These are phyloP conservation scores for Artemisia tridentata DNA, from an alignment of 129 eudicot species.

Conservation along the genomic window DNA sequence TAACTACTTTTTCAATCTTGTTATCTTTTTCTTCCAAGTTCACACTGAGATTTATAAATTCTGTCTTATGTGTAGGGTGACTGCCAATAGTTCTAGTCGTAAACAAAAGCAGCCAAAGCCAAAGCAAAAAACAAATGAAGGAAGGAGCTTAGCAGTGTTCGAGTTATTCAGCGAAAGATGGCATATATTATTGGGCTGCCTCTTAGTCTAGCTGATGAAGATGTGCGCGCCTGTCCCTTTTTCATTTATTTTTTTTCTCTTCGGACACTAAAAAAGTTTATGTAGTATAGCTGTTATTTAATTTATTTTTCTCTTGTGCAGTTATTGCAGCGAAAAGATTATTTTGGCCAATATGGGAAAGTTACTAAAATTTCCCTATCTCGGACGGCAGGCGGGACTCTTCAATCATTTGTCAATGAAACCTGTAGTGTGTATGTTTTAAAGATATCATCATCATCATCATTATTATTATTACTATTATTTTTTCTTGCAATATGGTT, in stretches of 20 bases:
- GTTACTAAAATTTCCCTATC: no score
- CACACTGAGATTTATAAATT: slow-evolving; percentile 4
- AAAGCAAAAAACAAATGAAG: slow-evolving; percentile 62
- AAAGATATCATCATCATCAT: background rate
- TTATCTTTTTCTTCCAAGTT: background rate
- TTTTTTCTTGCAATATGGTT: background rate
- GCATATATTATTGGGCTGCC: slow-evolving; percentile 76
- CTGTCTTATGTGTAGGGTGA: slow-evolving; percentile 38
- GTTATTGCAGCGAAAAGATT: slow-evolving; percentile 61
- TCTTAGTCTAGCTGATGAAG: slow-evolving; percentile 72
- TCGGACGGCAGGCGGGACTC: no score
- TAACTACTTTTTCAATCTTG: slow-evolving; percentile 17
- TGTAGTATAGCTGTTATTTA: background rate
- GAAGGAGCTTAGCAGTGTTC: slow-evolving; percentile 53
- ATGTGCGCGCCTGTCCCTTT: slow-evolving; percentile 38
- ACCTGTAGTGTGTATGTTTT: slow-evolving; percentile 72
- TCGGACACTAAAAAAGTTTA: background rate
- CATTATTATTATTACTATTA: no score
- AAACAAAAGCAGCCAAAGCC: slow-evolving; percentile 61
- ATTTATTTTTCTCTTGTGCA: slow-evolving; percentile 25
- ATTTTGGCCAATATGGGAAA: slow-evolving; percentile 78
- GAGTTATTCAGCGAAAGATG: slow-evolving; percentile 80
- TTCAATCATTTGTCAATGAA: slow-evolving; percentile 66
- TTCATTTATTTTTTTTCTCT: slow-evolving; percentile 2
- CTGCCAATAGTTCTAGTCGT: slow-evolving; percentile 37